These are phyloP conservation scores for Cytospora mali DNA, from an alignment of 2,329 filamentous ascomycete genomes.

Conservation along the genomic window DNA sequence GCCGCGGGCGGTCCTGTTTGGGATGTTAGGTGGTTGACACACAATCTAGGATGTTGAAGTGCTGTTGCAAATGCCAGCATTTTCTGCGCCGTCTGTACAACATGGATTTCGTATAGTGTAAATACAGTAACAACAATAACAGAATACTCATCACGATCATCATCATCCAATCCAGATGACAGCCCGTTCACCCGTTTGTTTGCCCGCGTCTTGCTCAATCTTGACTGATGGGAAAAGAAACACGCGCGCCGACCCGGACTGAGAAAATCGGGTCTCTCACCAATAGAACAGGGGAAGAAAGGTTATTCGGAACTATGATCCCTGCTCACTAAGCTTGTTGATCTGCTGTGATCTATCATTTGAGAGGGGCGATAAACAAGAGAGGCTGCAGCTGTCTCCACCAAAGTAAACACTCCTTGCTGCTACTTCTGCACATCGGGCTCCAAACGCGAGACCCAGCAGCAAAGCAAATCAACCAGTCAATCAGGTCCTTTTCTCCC, in stretches of 20 bases:
- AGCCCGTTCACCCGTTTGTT: not conserved
- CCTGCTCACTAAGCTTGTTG: slow-evolving; percentile 23
- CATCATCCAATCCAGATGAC: too few relatives aligned
- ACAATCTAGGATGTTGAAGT: not conserved
- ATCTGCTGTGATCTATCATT: slow-evolving; percentile 12
- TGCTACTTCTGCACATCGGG: not conserved
- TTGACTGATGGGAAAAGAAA: slow-evolving; percentile 5
- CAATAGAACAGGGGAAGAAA: slow-evolving; percentile 14
- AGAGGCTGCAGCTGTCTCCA: slow-evolving; percentile 24
- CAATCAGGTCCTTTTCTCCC: too few relatives aligned
- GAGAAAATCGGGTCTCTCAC: slow-evolving; percentile 15
- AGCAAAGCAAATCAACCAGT: not conserved
- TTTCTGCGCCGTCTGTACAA: too few relatives aligned
- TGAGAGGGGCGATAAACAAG: slow-evolving; percentile 15
- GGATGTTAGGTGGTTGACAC: too few relatives aligned
- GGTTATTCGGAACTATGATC: slow-evolving; percentile 24
- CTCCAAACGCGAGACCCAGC: not conserved
- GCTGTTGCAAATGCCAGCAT: not conserved
- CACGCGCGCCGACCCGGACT: slow-evolving; percentile 23
- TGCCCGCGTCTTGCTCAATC: not conserved
- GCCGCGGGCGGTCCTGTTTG: not conserved
- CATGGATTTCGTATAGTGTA: too few relatives aligned
- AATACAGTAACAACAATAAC: too few relatives aligned
- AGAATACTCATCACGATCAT: too few relatives aligned
- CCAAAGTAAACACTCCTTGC: slow-evolving; percentile 25